Evolutionary conservation across 2,329 filamentous ascomycete genomes (phyloP).

Genomic region (Fusarium zealandicum): DNA sequence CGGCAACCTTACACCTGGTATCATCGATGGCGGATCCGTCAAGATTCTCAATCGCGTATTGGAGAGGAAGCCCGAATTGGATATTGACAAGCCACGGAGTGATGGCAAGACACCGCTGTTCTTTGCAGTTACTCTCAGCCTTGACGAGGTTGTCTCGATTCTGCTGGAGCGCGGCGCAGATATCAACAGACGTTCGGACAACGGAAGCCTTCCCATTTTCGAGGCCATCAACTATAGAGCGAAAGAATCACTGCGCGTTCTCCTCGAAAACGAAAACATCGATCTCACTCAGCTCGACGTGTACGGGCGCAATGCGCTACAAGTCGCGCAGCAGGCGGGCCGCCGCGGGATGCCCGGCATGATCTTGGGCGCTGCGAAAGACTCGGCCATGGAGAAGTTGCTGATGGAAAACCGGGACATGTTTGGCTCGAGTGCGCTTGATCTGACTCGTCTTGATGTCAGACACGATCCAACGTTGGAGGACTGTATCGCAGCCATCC

Average conservation of each 20-base stretch:
- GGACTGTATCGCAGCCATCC: conserved; percentile 13
- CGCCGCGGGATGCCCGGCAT: conserved; percentile 11
- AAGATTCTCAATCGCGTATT: conserved; percentile 20
- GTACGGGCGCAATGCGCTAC: conserved; percentile 15
- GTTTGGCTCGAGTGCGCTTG: conserved; percentile 20
- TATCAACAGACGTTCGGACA: conserved; percentile 14
- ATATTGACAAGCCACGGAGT: conserved; percentile 11
- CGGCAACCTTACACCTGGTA: conserved; percentile 18
- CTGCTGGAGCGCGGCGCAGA: conserved; percentile 26
- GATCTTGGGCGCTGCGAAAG: conserved; percentile 15
- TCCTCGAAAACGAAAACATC: conserved; percentile 14
- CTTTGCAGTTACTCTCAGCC: conserved; percentile 8
- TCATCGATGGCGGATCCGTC: conserved; percentile 19
- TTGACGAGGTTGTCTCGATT: conserved; percentile 5
- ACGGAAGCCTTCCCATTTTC: conserved; percentile 16
- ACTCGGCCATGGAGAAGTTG: conserved; percentile 1
- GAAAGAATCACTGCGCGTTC: background rate
- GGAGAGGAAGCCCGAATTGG: conserved; percentile 20
- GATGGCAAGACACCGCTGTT: conserved; percentile 23
- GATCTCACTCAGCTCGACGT: conserved; percentile 24
- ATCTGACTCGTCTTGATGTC: conserved; percentile 3
- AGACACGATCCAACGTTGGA: background rate
- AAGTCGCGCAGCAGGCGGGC: conserved; percentile 19
- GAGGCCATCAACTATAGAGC: conserved; percentile 21
- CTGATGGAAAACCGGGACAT: conserved; percentile 22